A percentile compares a stretch with the other conserved stretches of the same genome.
Conservation (phyloP, 73 alveolate genomes). For the Urostyla sp. region DNA sequence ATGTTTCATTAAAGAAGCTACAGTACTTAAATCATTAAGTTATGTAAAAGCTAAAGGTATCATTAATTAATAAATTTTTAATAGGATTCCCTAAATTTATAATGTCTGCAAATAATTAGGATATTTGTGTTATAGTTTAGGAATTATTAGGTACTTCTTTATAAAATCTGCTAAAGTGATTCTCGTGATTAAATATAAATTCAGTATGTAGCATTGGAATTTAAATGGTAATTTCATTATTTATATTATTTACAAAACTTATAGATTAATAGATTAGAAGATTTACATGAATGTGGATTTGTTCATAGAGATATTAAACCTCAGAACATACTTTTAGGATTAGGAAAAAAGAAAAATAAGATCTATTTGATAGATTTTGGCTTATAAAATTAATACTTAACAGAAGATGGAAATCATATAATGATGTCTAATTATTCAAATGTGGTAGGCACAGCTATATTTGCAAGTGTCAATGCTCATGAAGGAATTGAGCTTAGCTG, state of each 20-base stretch:
- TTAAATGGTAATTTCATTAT: background rate
- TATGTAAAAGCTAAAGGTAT: too few relatives aligned
- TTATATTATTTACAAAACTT: background rate
- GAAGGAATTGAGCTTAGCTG: conserved; percentile 2
- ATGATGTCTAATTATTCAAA: conserved; percentile 2
- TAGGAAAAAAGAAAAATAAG: background rate
- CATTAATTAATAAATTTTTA: background rate
- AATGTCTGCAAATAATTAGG: conserved; percentile 29
- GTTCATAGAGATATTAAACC: conserved; percentile 49
- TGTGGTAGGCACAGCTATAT: conserved; percentile 32
- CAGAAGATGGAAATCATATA: background rate
- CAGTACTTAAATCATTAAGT: conserved; percentile 13
- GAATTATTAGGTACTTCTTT: conserved; percentile 4
- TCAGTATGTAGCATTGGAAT: conserved; percentile 35
- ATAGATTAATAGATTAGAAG: conserved; percentile 34
- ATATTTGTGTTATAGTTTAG: conserved; percentile 21
- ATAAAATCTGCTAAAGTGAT: conserved; percentile 1
- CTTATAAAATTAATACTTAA: background rate
- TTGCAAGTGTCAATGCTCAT: conserved; percentile 27
- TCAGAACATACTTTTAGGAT: conserved; percentile 29
- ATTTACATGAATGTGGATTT: conserved; percentile 28
- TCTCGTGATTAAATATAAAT: background rate
- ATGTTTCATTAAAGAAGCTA: conserved; percentile 18
- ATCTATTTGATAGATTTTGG: conserved; percentile 49
- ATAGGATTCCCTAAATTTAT: conserved; percentile 22